Conservation (phyloP, 495 filamentous ascomycete genomes). For the Tuber magnatum region DNA sequence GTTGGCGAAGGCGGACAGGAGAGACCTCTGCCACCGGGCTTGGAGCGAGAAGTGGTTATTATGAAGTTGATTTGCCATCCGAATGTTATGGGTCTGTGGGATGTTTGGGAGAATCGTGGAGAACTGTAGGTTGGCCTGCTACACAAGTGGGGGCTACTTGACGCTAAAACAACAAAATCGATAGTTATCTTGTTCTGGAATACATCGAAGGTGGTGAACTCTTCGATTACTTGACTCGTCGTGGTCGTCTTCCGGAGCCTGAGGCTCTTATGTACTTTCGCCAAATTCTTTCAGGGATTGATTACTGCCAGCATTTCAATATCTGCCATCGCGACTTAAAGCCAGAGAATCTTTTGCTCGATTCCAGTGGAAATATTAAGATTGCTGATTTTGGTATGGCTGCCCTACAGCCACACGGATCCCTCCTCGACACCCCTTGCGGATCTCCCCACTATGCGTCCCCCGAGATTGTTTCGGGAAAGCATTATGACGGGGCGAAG, state of each 20-base stretch:
- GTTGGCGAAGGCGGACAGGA: not conserved
- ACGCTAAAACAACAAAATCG: slow-evolving; percentile 5
- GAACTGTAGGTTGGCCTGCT: slow-evolving; percentile 63
- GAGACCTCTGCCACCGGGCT: slow-evolving; percentile 56
- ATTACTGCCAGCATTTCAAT: slow-evolving; percentile 84
- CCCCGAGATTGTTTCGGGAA: slow-evolving; percentile 71
- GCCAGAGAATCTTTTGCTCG: slow-evolving; percentile 91
- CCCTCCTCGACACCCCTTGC: slow-evolving; percentile 76
- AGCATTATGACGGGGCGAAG: slow-evolving; percentile 68
- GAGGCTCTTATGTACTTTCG: slow-evolving; percentile 80
- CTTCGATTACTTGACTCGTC: slow-evolving; percentile 66
- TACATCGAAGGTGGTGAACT: slow-evolving; percentile 87
- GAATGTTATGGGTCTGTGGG: slow-evolving; percentile 82
- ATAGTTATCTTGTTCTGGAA: slow-evolving; percentile 92
- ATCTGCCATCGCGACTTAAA: slow-evolving; percentile 97
- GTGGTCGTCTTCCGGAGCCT: slow-evolving; percentile 62
- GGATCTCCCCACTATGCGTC: slow-evolving; percentile 95
- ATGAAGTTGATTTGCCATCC: slow-evolving; percentile 93
- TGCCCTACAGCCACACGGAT: slow-evolving; percentile 68
- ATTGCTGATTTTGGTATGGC: slow-evolving; percentile 98
- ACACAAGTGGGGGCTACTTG: slow-evolving; percentile 9
- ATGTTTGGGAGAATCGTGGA: slow-evolving; percentile 91
- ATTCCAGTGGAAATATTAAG: slow-evolving; percentile 65
- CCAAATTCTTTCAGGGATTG: slow-evolving; percentile 84
- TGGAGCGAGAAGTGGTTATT: slow-evolving; percentile 88